These are phyloP conservation scores for Tylopilus subfusipes DNA, from an alignment of 768 basidiomycete genomes.

Conservation along the genomic window DNA sequence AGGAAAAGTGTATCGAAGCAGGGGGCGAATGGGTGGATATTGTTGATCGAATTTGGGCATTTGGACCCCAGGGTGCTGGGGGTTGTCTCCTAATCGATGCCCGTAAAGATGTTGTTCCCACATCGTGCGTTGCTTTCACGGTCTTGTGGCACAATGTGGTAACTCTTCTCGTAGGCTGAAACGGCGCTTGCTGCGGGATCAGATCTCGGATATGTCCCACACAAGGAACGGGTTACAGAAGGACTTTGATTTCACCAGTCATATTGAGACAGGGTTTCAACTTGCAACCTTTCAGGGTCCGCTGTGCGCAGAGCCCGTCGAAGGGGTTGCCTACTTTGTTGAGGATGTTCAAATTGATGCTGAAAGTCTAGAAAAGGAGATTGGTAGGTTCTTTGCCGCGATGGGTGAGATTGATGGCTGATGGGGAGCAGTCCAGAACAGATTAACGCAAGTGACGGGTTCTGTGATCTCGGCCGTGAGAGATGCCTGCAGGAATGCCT, in stretches of 20 bases:
- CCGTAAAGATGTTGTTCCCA: slow-evolving; percentile 42
- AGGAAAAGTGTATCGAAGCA: slow-evolving; percentile 57
- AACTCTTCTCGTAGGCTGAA: slow-evolving; percentile 42
- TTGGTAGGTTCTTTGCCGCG: slow-evolving; percentile 43
- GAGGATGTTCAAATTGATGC: slow-evolving; percentile 67
- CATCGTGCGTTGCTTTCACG: slow-evolving; percentile 50
- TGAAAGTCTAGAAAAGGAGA: slow-evolving; percentile 59
- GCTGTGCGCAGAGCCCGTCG: slow-evolving; percentile 90
- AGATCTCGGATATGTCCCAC: slow-evolving; percentile 31
- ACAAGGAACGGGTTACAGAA: slow-evolving; percentile 35
- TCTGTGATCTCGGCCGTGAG: slow-evolving; percentile 85
- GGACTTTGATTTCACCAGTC: slow-evolving; percentile 64
- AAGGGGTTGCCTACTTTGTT: slow-evolving; percentile 89
- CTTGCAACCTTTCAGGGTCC: slow-evolving; percentile 93
- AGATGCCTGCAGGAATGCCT: slow-evolving; percentile 84
- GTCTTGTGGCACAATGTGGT: slow-evolving; percentile 5
- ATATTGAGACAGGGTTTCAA: slow-evolving; percentile 93
- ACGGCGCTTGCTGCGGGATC: slow-evolving; percentile 42
- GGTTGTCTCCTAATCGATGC: slow-evolving; percentile 83
- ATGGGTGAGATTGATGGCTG: slow-evolving; percentile 10
- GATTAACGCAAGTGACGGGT: slow-evolving; percentile 81
- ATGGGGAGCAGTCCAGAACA: slow-evolving; percentile 59
- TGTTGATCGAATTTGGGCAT: slow-evolving; percentile 77
- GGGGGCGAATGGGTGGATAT: slow-evolving; percentile 79
- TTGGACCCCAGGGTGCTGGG: slow-evolving; percentile 86